phyloP scores from a whole-genome alignment of 257 asterid genomes.

The Paraleonurus japonicus region DNA sequence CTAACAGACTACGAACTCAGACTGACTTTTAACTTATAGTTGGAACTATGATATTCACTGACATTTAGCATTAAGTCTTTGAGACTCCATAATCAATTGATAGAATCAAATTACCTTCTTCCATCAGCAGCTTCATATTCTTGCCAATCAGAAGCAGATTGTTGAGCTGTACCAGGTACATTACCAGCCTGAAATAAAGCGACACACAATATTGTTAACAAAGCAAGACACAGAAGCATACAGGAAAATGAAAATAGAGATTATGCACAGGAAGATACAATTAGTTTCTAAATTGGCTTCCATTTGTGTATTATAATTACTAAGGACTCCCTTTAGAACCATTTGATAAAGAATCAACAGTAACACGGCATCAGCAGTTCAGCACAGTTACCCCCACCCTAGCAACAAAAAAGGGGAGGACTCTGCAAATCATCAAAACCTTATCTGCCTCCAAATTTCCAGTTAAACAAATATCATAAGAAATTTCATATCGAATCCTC shows the following conservation, averaged over 20 bases:
- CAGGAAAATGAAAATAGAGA: not conserved
- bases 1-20: constrained; percentile 16
- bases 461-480: no score
- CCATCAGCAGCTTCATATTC: constrained; percentile 92
- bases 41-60: not conserved
- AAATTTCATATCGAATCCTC: no score
- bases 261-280: not conserved
- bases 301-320: not conserved
- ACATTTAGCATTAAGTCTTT: constrained; percentile 7
- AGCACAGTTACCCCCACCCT: no score
- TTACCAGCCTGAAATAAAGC: constrained; percentile 40
- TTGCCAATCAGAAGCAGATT: constrained; percentile 86
- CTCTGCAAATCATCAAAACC: no score
- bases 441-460: no score
- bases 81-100: constrained; percentile 15
- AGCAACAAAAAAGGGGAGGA: no score
- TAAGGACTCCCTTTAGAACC: not conserved
- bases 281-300: not conserved
- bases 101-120: constrained; percentile 55
- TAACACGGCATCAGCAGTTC: no score
- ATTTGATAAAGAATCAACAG: no score
- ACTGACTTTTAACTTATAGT: not conserved
- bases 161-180: constrained; percentile 45
- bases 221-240: constrained; percentile 5
- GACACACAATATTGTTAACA: constrained; percentile 11